A percentile compares a stretch with the other conserved stretches of the same genome.
phyloP scores from a whole-genome alignment of 768 basidiomycete genomes.

The Fomitopsis serialis region DNA sequence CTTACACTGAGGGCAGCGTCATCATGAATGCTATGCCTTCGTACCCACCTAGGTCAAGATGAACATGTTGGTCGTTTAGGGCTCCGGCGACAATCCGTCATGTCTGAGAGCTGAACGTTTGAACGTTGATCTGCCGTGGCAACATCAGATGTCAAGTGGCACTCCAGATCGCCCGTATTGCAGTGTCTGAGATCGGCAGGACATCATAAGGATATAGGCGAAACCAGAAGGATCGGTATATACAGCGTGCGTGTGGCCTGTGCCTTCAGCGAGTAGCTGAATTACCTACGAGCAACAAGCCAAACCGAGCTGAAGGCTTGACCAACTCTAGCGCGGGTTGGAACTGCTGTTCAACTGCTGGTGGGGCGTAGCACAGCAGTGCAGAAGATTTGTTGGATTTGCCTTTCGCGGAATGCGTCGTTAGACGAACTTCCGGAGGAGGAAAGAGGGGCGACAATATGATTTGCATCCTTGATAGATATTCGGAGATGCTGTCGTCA shows the following conservation, averaged over 20 bases:
- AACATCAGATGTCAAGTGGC: no score
- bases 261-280: conserved; percentile 23
- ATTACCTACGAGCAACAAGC: conserved; percentile 61
- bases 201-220: not conserved
- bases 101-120: no score
- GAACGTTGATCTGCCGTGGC: no score
- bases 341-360: conserved; percentile 47
- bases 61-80: no score
- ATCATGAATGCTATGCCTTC: no score
- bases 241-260: not conserved
- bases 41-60: no score
- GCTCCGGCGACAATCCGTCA: no score
- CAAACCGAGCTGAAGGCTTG: conserved; percentile 71
- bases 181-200: not conserved
- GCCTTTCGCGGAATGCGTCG: not conserved
- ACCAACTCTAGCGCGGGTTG: conserved; percentile 58
- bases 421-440: conserved; percentile 9
- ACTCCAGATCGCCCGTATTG: no score
- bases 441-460: conserved; percentile 59
- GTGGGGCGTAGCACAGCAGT: conserved; percentile 49
- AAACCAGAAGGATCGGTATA: not conserved
- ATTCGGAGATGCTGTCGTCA: conserved; percentile 26
- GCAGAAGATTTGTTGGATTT: conserved; percentile 22
- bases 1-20: no score
- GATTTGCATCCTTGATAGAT: conserved; percentile 52